These are phyloP conservation scores for Floccularia luteovirens DNA, from an alignment of 768 basidiomycete species.

Conservation along the genomic window DNA sequence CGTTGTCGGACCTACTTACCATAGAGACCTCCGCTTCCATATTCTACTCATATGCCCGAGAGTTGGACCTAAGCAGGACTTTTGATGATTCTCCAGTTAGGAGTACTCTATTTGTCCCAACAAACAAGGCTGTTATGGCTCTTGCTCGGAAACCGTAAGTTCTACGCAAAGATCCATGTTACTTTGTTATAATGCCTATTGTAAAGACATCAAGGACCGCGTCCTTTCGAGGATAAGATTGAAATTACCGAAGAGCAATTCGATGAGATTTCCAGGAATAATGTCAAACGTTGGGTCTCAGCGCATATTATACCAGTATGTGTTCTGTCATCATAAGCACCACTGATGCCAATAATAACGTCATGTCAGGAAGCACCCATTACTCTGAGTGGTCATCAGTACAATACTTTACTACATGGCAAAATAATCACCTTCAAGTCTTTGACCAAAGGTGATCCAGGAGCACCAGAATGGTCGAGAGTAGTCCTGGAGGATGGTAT, in stretches of 20 bases:
- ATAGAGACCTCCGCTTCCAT: constrained; percentile 71
- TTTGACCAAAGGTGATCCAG: constrained; percentile 21
- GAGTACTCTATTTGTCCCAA: constrained; percentile 70
- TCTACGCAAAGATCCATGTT: not conserved
- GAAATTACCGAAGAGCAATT: constrained; percentile 63
- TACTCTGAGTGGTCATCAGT: constrained; percentile 31
- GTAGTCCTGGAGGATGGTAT: constrained; percentile 50
- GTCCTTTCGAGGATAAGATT: constrained; percentile 29
- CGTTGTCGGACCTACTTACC: constrained; percentile 70
- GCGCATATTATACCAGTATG: constrained; percentile 81
- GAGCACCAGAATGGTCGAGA: constrained; percentile 47
- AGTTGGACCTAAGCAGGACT: constrained; percentile 49
- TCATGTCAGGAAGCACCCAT: constrained; percentile 37
- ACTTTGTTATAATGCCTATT: constrained; percentile 1
- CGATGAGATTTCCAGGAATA: constrained; percentile 48
- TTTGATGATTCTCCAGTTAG: constrained; percentile 30
- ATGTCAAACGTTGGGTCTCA: constrained; percentile 75
- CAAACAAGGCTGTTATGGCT: constrained; percentile 84
- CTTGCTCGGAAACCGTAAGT: constrained; percentile 77
- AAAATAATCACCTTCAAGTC: constrained; percentile 50
- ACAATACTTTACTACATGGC: constrained; percentile 51
- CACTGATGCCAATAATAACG: too few relatives aligned
- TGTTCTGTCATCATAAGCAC: too few relatives aligned
- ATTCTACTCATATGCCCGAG: constrained; percentile 79
- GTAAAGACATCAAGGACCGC: constrained; percentile 58